phyloP scores from a whole-genome alignment of 2,329 filamentous ascomycete species.

The Ophiostoma sp. region DNA sequence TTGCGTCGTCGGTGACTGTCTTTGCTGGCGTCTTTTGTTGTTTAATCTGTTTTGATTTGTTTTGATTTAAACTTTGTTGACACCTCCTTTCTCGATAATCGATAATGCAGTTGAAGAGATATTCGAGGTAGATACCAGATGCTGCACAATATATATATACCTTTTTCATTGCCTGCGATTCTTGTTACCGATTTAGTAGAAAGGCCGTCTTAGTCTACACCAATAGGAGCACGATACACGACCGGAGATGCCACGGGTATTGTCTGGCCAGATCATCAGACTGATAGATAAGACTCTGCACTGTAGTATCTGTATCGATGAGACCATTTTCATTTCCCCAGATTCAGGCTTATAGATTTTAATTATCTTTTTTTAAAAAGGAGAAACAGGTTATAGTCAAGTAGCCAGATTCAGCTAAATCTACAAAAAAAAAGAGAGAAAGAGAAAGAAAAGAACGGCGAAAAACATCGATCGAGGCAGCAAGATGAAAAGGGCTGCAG shows the following conservation, averaged over 20 bases:
- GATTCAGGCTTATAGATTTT: no score
- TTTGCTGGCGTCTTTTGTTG: neutral
- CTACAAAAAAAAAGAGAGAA: no score
- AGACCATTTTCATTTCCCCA: no score
- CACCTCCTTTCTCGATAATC: no score
- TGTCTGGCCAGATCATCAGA: neutral
- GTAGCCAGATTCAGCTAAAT: no score
- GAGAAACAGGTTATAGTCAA: no score
- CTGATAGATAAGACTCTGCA: neutral
- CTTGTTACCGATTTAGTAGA: neutral
- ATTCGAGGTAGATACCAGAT: neutral
- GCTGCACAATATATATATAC: neutral
- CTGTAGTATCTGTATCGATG: no score
- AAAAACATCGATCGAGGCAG: neutral
- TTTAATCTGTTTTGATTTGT: neutral
- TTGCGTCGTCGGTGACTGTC: neutral
- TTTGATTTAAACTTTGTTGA: neutral
- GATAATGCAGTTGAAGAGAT: neutral
- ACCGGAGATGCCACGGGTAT: neutral
- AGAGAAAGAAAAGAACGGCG: no score
- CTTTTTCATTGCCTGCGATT: neutral
- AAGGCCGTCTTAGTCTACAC: neutral
- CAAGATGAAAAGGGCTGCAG: neutral
- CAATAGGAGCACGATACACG: neutral
- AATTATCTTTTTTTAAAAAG: no score